Conservation (phyloP, 2,329 filamentous ascomycete genomes). For the Fusarium sp. region DNA sequence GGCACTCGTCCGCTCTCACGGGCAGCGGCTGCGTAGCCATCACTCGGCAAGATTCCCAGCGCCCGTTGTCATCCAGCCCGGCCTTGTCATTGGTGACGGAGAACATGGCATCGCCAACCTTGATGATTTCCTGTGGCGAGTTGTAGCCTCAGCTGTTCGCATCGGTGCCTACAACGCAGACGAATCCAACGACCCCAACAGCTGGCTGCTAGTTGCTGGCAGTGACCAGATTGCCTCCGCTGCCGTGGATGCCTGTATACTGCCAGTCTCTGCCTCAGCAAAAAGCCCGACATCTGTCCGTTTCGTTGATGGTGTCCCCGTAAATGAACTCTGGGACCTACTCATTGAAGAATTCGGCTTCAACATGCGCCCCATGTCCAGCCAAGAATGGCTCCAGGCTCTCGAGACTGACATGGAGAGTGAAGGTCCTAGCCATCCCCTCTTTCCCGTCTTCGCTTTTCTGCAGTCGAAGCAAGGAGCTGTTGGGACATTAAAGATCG, state of each 20-base stretch:
- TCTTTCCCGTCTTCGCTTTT: neutral
- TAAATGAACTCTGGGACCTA: neutral
- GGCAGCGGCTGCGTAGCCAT: neutral
- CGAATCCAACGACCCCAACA: neutral
- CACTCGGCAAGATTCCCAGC: neutral
- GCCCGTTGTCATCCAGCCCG: neutral
- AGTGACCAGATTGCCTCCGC: neutral
- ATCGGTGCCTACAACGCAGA: neutral
- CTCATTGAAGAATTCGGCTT: neutral
- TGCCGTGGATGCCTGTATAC: neutral
- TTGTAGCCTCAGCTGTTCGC: neutral
- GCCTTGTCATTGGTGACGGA: neutral
- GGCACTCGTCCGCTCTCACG: slow-evolving; percentile 19
- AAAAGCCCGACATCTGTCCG: neutral
- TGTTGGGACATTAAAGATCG: neutral
- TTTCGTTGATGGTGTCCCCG: neutral
- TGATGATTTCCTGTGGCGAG: slow-evolving; percentile 2
- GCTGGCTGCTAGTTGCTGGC: neutral
- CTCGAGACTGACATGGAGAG: slow-evolving; percentile 1
- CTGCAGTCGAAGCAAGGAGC: neutral
- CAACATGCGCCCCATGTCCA: neutral
- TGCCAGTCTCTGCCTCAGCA: neutral
- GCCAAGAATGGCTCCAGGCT: neutral
- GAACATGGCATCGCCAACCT: neutral
- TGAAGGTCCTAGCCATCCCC: neutral